Percentiles rank a stretch among this genome's conserved stretches.
Evolutionary conservation across 140 eudicot genomes (phyloP).

Genomic region (Oenanthe javanica): DNA sequence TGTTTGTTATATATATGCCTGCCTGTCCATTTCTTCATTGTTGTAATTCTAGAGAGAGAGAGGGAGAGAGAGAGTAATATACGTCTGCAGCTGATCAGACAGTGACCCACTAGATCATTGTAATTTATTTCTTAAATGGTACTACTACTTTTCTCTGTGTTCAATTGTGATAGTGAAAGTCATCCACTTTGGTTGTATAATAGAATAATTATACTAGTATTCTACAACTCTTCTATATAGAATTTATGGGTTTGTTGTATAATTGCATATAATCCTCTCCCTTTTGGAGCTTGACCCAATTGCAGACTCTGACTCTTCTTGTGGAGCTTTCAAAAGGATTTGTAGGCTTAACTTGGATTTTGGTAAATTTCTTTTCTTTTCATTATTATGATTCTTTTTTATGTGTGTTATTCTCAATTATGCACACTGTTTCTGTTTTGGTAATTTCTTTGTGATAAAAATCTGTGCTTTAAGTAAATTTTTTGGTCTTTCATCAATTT

Average conservation of each 20-base stretch:
- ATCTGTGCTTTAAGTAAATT: background rate
- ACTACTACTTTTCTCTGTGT: slow-evolving; percentile 7
- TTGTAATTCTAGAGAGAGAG: slow-evolving; percentile 24
- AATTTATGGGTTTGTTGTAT: background rate
- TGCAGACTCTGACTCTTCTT: slow-evolving; percentile 11
- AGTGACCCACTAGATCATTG: slow-evolving; percentile 46
- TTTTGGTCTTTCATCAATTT: background rate
- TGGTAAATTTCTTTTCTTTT: background rate
- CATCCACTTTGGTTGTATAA: slow-evolving; percentile 17
- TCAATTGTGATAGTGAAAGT: slow-evolving; percentile 18
- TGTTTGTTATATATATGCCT: background rate
- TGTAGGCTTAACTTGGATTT: slow-evolving; percentile 16
- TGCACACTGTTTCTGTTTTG: background rate
- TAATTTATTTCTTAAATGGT: slow-evolving; percentile 15
- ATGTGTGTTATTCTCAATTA: background rate
- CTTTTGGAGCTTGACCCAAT: slow-evolving; percentile 15
- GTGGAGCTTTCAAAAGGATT: slow-evolving; percentile 23
- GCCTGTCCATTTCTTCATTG: slow-evolving; percentile 16
- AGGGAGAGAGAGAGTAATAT: slow-evolving; percentile 22
- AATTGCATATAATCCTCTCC: background rate
- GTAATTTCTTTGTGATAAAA: background rate
- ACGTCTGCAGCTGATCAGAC: slow-evolving; percentile 31
- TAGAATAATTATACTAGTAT: background rate
- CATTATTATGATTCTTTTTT: background rate
- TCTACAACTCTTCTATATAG: slow-evolving; percentile 6